Evolutionary conservation across 2,329 filamentous ascomycete genomes (phyloP).

Genomic region (Xenoacremonium recifei): DNA sequence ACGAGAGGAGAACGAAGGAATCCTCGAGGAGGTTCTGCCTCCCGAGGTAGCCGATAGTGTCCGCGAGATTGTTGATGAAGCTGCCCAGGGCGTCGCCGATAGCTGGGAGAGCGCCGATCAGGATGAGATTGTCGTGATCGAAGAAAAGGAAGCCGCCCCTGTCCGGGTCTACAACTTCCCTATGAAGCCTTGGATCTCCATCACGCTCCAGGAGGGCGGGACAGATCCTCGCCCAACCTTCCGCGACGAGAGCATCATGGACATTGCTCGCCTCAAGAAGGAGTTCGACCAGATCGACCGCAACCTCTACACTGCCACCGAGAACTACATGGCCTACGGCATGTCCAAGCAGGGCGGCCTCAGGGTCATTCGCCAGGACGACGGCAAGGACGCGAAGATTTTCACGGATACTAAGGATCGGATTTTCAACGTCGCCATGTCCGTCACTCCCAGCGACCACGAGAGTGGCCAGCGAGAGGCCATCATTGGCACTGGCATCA

Average conservation of each 20-base stretch:
- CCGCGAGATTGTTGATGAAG: constrained; percentile 41
- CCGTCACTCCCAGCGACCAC: constrained; percentile 60
- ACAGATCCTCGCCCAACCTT: constrained; percentile 61
- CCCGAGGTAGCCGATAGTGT: constrained; percentile 39
- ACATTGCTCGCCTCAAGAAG: constrained; percentile 93
- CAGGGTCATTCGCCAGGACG: constrained; percentile 89
- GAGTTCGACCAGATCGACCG: constrained; percentile 97
- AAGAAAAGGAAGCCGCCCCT: constrained; percentile 62
- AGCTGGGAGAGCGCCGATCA: constrained; percentile 89
- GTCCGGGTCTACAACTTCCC: constrained; percentile 93
- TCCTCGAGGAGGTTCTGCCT: constrained; percentile 48
- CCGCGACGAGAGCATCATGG: constrained; percentile 78
- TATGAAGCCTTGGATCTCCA: constrained; percentile 93
- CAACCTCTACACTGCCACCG: constrained; percentile 84
- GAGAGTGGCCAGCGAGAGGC: constrained; percentile 66
- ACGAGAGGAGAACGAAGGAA: constrained; percentile 50
- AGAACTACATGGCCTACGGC: constrained; percentile 90
- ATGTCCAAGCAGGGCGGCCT: constrained; percentile 92
- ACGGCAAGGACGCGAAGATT: constrained; percentile 86
- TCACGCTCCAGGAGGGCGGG: constrained; percentile 65
- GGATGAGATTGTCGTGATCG: constrained; percentile 62
- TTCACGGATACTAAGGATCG: constrained; percentile 91
- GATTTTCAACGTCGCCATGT: constrained; percentile 90
- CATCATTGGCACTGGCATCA: constrained; percentile 89
- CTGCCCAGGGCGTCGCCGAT: constrained; percentile 65